Conservation (phyloP, 208 protist species). For the Strigomonas culicis region DNA sequence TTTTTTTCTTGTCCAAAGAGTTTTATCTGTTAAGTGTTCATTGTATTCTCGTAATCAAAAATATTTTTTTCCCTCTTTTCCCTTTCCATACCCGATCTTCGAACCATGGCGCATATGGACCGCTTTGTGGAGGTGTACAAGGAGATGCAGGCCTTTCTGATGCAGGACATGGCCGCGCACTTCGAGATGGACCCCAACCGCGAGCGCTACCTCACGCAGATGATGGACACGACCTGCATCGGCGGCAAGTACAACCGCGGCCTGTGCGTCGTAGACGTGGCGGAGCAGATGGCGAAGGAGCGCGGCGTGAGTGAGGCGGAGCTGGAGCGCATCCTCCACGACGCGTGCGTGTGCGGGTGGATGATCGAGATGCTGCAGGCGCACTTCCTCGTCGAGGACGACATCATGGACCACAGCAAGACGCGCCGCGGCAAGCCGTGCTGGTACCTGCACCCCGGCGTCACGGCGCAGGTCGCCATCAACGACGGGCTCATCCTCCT, state of each 20-base stretch:
- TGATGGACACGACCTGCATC: slow-evolving; percentile 85
- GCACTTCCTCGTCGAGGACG: slow-evolving; percentile 97
- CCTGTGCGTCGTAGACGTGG: slow-evolving; percentile 77
- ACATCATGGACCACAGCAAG: slow-evolving; percentile 96
- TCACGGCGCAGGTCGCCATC: slow-evolving; percentile 92
- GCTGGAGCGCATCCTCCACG: slow-evolving; percentile 62
- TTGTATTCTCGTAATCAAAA: slow-evolving; percentile 3
- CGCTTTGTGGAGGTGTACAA: slow-evolving; percentile 75
- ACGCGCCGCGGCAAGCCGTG: slow-evolving; percentile 95
- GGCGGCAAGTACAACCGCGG: slow-evolving; percentile 91
- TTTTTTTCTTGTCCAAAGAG: slow-evolving; percentile 10
- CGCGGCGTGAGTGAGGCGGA: slow-evolving; percentile 45
- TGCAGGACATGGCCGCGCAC: slow-evolving; percentile 34
- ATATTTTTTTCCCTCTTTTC: slow-evolving; percentile 2
- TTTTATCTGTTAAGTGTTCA: neutral
- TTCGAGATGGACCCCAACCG: slow-evolving; percentile 80
- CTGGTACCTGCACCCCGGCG: slow-evolving; percentile 92
- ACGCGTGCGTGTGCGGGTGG: slow-evolving; percentile 94
- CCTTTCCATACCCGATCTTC: neutral
- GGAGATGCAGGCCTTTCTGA: slow-evolving; percentile 67
- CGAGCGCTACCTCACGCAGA: slow-evolving; percentile 62
- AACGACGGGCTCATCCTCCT: slow-evolving; percentile 97
- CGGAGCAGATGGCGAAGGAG: slow-evolving; percentile 43
- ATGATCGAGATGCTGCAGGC: slow-evolving; percentile 94
- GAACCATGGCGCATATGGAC: slow-evolving; percentile 47